Percentiles rank a stretch among this genome's conserved stretches.
phyloP scores from a whole-genome alignment of 2,329 filamentous ascomycete species.

The Dactylellina cionopaga region DNA sequence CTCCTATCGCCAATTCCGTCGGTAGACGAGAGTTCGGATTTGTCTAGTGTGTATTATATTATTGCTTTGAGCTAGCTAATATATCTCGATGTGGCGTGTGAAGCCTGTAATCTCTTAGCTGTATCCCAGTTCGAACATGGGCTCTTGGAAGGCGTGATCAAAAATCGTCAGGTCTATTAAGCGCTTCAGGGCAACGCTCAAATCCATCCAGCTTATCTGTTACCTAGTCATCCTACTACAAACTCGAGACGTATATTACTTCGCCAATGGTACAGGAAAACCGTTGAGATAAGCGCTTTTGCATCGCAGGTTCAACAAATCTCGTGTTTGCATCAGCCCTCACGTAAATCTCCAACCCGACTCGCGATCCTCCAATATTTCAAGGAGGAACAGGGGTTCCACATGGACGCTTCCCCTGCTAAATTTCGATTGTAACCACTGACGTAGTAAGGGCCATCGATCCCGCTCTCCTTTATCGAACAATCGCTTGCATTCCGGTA shows the following conservation, averaged over 20 bases:
- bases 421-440: slow-evolving; percentile 28
- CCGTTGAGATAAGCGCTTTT: slow-evolving; percentile 35
- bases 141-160: slow-evolving; percentile 23
- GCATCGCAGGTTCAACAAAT: not conserved
- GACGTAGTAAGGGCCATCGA: slow-evolving; percentile 19
- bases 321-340: no score
- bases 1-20: slow-evolving; percentile 22
- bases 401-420: slow-evolving; percentile 41
- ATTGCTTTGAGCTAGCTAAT: not conserved
- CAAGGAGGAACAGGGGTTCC: slow-evolving; percentile 32
- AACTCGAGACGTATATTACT: slow-evolving; percentile 19
- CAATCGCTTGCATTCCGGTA: slow-evolving; percentile 4
- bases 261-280: not conserved
- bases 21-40: not conserved
- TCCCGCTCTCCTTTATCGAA: slow-evolving; percentile 16
- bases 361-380: slow-evolving; percentile 32
- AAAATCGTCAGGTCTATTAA: slow-evolving; percentile 27
- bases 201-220: slow-evolving; percentile 8
- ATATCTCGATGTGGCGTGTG: slow-evolving; percentile 15
- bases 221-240: slow-evolving; percentile 17
- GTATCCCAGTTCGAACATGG: slow-evolving; percentile 30
- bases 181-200: slow-evolving; percentile 24
- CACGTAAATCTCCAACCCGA: slow-evolving; percentile 18
- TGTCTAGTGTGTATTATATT: not conserved
- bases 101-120: slow-evolving; percentile 44